Conservation (phyloP, 140 eudicot species). For the Ambrosia hybrid region DNA sequence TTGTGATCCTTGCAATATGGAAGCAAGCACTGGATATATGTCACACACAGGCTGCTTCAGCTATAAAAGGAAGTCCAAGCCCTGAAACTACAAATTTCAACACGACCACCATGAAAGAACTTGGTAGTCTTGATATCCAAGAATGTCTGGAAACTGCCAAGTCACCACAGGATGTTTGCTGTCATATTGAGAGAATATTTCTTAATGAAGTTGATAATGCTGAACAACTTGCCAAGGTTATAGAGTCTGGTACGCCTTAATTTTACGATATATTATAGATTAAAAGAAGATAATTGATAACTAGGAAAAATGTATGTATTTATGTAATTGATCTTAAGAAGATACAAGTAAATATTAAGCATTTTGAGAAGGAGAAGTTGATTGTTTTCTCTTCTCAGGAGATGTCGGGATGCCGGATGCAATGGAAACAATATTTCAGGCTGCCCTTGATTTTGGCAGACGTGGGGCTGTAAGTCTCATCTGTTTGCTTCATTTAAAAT, state of each 20-base stretch:
- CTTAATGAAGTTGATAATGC: conserved; percentile 72
- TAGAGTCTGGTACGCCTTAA: conserved; percentile 57
- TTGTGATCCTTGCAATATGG: conserved; percentile 94
- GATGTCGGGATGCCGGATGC: conserved; percentile 90
- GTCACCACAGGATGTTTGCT: conserved; percentile 50
- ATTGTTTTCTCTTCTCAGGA: conserved; percentile 42
- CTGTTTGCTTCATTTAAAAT: conserved; percentile 6
- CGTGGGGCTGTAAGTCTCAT: conserved; percentile 81
- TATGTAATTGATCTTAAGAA: not conserved
- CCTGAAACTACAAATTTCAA: conserved; percentile 45
- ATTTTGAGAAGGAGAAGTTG: not conserved
- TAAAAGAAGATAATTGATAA: too few relatives aligned
- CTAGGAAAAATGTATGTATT: too few relatives aligned
- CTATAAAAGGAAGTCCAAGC: conserved; percentile 62
- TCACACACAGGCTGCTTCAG: conserved; percentile 89
- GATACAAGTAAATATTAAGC: not conserved
- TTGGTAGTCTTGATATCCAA: conserved; percentile 36
- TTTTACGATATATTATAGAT: not conserved
- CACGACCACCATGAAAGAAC: conserved; percentile 30
- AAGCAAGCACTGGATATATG: conserved; percentile 91
- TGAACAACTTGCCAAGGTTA: conserved; percentile 64
- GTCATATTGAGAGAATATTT: conserved; percentile 72
- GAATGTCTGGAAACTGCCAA: conserved; percentile 41
- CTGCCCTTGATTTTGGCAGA: conserved; percentile 82
- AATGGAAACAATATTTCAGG: conserved; percentile 86